A percentile compares a stretch with the other conserved stretches of the same genome.
Evolutionary conservation across 768 basidiomycete species (phyloP).

Genomic region (Tylopilus sp.): DNA sequence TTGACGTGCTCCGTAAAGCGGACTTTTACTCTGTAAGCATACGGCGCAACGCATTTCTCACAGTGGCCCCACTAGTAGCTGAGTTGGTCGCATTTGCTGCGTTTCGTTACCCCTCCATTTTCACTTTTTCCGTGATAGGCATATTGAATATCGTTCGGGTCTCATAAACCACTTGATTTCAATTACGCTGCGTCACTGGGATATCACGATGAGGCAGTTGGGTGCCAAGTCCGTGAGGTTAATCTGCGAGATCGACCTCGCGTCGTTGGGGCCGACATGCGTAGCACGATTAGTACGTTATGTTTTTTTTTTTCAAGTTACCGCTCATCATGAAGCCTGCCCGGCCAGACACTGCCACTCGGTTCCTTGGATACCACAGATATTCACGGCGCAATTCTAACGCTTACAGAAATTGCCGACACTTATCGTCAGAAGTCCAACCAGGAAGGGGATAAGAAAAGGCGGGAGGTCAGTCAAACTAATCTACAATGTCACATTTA

Average conservation of each 20-base stretch:
- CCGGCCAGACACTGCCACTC: constrained; percentile 49
- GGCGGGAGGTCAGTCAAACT: constrained; percentile 41
- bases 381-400: constrained; percentile 79
- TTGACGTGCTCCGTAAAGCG: constrained; percentile 85
- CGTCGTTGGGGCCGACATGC: constrained; percentile 47
- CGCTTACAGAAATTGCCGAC: constrained; percentile 68
- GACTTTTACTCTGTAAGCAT: constrained; percentile 95
- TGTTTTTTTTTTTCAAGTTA: constrained; percentile 6
- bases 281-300: constrained; percentile 51
- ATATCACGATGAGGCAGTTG: constrained; percentile 70
- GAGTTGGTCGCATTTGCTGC: constrained; percentile 50
- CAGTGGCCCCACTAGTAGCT: constrained; percentile 83
- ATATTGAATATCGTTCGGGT: constrained; percentile 66
- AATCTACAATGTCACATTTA: not conserved
- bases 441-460: constrained; percentile 33
- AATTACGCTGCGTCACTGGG: constrained; percentile 87
- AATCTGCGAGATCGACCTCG: constrained; percentile 62
- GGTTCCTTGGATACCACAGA: constrained; percentile 64
- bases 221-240: constrained; percentile 71
- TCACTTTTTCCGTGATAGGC: constrained; percentile 43
- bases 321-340: constrained; percentile 9
- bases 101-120: constrained; percentile 1
- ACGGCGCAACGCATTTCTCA: constrained; percentile 78
- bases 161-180: constrained; percentile 72
- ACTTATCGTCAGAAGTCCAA: constrained; percentile 42